Evolutionary conservation across 495 filamentous ascomycete genomes (phyloP).

Genomic region (Pseudotulostoma volvatum): DNA sequence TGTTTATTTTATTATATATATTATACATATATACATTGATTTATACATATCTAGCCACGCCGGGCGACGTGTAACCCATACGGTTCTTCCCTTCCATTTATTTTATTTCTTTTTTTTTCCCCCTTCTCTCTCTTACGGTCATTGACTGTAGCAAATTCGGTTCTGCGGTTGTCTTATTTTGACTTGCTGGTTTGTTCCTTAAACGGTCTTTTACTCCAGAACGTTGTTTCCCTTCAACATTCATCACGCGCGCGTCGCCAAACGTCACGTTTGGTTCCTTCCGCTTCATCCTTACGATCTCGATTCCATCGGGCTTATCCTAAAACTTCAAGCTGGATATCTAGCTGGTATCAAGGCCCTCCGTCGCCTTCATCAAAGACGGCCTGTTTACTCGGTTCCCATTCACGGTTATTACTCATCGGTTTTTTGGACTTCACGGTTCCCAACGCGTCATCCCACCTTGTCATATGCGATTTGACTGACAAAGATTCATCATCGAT

Average conservation of each 20-base stretch:
- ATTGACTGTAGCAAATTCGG: too few species aligned
- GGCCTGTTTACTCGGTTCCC: conserved; percentile 31
- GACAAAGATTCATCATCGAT: conserved; percentile 4
- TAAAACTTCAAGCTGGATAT: conserved; percentile 22
- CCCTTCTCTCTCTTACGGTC: neutral
- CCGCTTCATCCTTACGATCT: too few species aligned
- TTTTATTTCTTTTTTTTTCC: neutral
- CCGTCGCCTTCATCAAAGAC: conserved; percentile 34
- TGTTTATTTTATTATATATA: conserved; percentile 8
- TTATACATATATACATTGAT: conserved; percentile 13
- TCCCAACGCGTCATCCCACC: conserved; percentile 18
- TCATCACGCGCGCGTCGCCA: too few species aligned
- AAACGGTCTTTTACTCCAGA: too few species aligned
- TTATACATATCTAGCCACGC: conserved; percentile 8
- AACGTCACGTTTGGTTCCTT: too few species aligned
- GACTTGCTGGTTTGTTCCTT: conserved; percentile 3
- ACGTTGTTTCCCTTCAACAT: too few species aligned
- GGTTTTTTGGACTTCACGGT: conserved; percentile 27
- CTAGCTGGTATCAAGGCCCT: conserved; percentile 20
- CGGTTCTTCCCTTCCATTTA: conserved; percentile 2
- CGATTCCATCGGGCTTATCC: too few species aligned
- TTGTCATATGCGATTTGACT: conserved; percentile 9
- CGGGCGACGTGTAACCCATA: conserved; percentile 12
- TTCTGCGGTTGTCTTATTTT: conserved; percentile 3
- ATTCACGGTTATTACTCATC: conserved; percentile 31